Evolutionary conservation across 2,329 filamentous ascomycete species (phyloP), one percentile per base, ranked within the genome.

Genomic region (Colletotrichum sp.): DNA sequence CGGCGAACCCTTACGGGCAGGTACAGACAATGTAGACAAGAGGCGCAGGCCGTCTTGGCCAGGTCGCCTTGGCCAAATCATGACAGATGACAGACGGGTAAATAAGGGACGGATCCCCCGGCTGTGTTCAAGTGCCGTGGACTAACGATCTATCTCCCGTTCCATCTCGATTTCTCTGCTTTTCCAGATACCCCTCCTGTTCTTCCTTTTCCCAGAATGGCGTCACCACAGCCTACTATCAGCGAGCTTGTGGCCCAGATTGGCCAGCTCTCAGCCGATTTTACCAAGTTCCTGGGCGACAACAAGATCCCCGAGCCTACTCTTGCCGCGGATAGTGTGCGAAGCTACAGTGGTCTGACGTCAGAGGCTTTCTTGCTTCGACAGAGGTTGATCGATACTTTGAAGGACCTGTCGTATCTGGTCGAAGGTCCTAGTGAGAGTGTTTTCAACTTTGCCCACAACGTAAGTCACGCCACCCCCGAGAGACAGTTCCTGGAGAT

Each of bases 381-480:
- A 18, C 87, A 89, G 78, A 78, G 81, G 55, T 83, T 90, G 7
- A 79, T 87, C 13, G 88, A 90, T 79, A 81, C 84, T 5, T 78
- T 89, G 59, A 87, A 83, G 32, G 88, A 90, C 68, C 83, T 90
- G 81, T 86, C 82, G 77, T 87, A 87, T 67, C 79, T 90, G 6
- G 84, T 84, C 8, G 86, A 88, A 68, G 88, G 88, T 0, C 88
- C 88, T 0, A 89, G 87, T 76, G 88, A 89, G 79, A 89, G 87
- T 71, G 84, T 89, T 28, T 89, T 88, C 79, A 87, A 87, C 79
- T 86, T 86, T 66, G 82, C 82, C 15, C 85, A 87, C 76, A 84
- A 82, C 55, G 85, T 86, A 79, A 80, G 83, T 52, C 44, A 52
- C n/a, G 4, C 44, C 44, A 13, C 1, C n/a, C 1, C 6, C 1